Base-by-base conservation (phyloP, 805 yeast genomes). In the Alloascoidea africana region DNA sequence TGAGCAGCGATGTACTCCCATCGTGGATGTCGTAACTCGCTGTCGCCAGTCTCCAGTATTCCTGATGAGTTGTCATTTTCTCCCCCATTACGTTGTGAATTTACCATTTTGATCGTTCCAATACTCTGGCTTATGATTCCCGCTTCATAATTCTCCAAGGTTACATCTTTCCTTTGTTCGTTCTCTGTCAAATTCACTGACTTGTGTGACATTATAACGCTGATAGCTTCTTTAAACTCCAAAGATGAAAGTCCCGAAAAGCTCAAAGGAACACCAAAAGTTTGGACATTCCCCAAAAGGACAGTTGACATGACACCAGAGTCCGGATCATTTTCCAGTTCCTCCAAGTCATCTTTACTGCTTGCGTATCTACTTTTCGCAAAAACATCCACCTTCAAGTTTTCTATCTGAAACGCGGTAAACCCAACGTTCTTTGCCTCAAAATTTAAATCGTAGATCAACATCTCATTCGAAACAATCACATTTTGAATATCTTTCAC, bases 401-500 rank as follows among this genome's bases (percentile, higher is more conserved):
- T 23, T 23, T 23, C n/a, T 8, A 23, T n/a, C 30, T 8, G n/a
- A 23, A n/a, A 8, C 8, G 30, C 8, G 8, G 30, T 8, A 23
- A 23, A 23, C n/a, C 30, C 30, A 23, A 23, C n/a, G n/a, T 23
- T 23, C n/a, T 8, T 23, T n/a, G 30, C 30, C n/a, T 23, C 30
- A 23, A 23, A 23, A 23, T 23, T 23, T n/a, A 23, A 23, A 23
- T 23, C 30, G 30, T 23, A 23, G n/a, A 23, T 23, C 30, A 23
- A 23, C 8, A 23, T n/a, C n/a, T 8, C 8, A 23, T 23, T 23
- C 30, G 30, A 23, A 23, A 23, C 30, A 23, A 23, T 23, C n/a
- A 23, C n/a, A 23, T 23, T 23, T 8, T 23, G 13, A 23, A 23
- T 23, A 8, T 8, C 8, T 23, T 23, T 23, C n/a, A 23, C 8